Evolutionary conservation across 73 alveolate genomes (phyloP).

Genomic region (Tetrahymena malaccensis): DNA sequence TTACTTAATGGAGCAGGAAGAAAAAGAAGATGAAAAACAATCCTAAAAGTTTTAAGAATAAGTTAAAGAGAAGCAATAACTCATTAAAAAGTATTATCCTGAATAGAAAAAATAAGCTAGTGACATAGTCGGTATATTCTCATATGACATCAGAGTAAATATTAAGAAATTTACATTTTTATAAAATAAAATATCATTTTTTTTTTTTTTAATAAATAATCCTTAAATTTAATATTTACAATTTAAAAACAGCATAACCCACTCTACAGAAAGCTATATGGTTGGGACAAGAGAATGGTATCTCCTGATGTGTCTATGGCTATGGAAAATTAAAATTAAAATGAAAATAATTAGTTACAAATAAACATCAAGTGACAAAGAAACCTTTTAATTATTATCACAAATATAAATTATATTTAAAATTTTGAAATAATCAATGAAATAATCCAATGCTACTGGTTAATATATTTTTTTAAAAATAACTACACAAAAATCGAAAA

Average conservation of each 20-base stretch:
- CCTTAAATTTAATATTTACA: not conserved
- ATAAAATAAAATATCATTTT: no score
- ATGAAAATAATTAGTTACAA: not conserved
- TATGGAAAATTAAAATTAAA: no score
- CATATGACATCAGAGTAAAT: not conserved
- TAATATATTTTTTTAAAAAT: no score
- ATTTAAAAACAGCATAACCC: not conserved
- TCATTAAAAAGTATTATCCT: not conserved
- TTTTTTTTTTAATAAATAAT: not conserved
- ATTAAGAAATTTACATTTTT: no score
- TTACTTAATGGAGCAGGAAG: not conserved
- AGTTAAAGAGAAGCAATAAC: not conserved
- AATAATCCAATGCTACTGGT: no score
- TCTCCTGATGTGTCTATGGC: not conserved
- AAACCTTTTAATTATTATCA: no score
- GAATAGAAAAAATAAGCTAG: not conserved
- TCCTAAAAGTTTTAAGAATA: not conserved
- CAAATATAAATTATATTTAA: no score
- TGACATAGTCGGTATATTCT: not conserved
- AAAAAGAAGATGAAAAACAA: not conserved
- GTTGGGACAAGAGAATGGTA: not conserved
- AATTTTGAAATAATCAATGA: no score
- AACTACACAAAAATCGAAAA: no score
- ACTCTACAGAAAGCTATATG: not conserved
- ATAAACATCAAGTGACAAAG: no score